phyloP scores from a whole-genome alignment of 139 green algal species.

The Coccomyxa sp. region DNA sequence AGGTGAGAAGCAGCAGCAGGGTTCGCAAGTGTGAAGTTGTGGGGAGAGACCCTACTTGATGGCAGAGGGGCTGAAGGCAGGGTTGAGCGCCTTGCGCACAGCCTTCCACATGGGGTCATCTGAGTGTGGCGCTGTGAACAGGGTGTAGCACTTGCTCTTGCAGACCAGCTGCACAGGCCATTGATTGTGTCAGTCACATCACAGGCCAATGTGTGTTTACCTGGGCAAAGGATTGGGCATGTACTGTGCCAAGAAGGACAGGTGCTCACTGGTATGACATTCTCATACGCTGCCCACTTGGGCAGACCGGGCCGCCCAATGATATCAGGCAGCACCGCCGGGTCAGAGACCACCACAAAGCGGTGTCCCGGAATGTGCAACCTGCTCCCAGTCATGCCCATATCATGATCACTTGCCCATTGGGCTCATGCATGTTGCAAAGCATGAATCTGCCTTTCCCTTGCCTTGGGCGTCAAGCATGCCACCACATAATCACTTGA shows the following conservation, averaged over 20 bases:
- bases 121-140: neutral
- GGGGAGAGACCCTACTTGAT: neutral
- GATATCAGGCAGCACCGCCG: neutral
- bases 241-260: too few relatives aligned
- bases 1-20: too few relatives aligned
- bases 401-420: neutral
- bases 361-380: neutral
- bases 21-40: too few relatives aligned
- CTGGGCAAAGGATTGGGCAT: neutral
- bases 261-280: neutral
- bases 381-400: neutral
- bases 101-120: neutral
- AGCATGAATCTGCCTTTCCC: too few relatives aligned
- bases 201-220: neutral
- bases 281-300: neutral
- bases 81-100: neutral
- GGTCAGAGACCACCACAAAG: neutral
- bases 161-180: neutral
- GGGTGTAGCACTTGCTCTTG: neutral
- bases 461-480: too few relatives aligned
- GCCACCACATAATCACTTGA: too few relatives aligned
- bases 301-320: neutral
- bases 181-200: neutral
- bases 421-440: neutral
- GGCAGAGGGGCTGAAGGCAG: neutral